These are phyloP conservation scores for Talaromyces sp. DNA, from an alignment of 2,329 filamentous ascomycete genomes.

Conservation along the genomic window DNA sequence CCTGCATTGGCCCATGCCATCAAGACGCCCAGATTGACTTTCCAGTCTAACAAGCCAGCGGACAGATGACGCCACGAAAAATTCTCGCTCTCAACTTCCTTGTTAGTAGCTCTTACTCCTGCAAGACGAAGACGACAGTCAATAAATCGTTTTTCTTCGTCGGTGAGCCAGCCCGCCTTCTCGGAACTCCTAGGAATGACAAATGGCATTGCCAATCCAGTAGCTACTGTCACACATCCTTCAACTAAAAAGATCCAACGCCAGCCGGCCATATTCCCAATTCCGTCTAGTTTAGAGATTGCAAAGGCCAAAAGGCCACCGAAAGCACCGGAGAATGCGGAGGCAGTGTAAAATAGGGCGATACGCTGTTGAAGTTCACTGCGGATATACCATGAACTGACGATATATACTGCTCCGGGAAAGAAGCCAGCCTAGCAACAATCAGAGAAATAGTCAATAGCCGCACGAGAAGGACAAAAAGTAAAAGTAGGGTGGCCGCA, in stretches of 20 bases:
- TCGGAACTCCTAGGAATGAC: conserved; percentile 37
- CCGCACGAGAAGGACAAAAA: background rate
- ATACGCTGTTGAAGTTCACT: conserved; percentile 43
- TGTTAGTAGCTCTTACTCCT: conserved; percentile 18
- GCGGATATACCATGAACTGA: conserved; percentile 47
- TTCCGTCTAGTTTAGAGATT: conserved; percentile 42
- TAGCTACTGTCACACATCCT: conserved; percentile 57
- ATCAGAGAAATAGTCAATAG: background rate
- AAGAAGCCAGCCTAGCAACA: conserved; percentile 37
- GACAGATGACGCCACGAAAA: conserved; percentile 35
- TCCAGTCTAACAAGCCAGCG: conserved; percentile 46
- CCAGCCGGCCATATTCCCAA: conserved; percentile 36
- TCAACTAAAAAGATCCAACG: conserved; percentile 54
- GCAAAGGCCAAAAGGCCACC: conserved; percentile 51
- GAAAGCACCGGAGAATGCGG: conserved; percentile 51
- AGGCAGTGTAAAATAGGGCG: conserved; percentile 48
- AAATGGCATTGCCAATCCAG: conserved; percentile 47
- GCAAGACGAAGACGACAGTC: conserved; percentile 37
- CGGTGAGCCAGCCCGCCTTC: conserved; percentile 36
- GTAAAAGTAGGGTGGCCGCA: background rate
- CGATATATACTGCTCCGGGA: conserved; percentile 44
- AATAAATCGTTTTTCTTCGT: conserved; percentile 40
- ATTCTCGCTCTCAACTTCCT: background rate
- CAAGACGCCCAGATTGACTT: conserved; percentile 46
- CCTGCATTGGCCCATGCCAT: conserved; percentile 5